phyloP scores from a whole-genome alignment of 164 flowering plant genomes.

The Umbellularia californica region DNA sequence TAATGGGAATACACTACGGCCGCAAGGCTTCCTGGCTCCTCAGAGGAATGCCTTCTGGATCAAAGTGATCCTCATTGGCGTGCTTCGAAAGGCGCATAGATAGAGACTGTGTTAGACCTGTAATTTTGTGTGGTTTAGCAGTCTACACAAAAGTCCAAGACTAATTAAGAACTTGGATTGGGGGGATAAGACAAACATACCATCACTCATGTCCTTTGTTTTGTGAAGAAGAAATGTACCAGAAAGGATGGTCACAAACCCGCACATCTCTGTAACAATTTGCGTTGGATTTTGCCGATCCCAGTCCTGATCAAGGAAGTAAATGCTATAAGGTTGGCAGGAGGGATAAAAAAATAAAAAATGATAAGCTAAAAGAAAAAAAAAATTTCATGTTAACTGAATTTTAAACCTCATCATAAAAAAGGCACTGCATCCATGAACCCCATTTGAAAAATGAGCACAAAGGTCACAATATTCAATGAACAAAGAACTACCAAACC shows the following conservation, averaged over 20 bases:
- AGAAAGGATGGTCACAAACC: conserved; percentile 67
- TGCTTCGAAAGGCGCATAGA: conserved; percentile 31
- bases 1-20: conserved; percentile 5
- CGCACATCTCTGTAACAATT: conserved; percentile 67
- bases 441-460: not conserved
- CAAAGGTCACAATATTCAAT: no score
- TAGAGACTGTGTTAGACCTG: conserved; percentile 19
- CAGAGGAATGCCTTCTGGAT: conserved; percentile 40
- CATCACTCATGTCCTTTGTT: conserved; percentile 66
- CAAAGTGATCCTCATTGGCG: conserved; percentile 33
- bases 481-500: no score
- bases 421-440: not conserved
- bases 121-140: not conserved
- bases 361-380: no score
- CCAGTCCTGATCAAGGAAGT: conserved; percentile 54
- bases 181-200: conserved; percentile 15
- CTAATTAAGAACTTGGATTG: not conserved
- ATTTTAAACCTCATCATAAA: no score
- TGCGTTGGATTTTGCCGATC: conserved; percentile 68
- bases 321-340: not conserved
- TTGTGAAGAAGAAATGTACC: conserved; percentile 82
- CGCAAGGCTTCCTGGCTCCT: conserved; percentile 31
- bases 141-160: no score
- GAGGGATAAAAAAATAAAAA: no score
- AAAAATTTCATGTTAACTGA: no score